These are phyloP conservation scores for Diplogelasinospora grovesii DNA, from an alignment of 495 filamentous ascomycete species.

Conservation along the genomic window DNA sequence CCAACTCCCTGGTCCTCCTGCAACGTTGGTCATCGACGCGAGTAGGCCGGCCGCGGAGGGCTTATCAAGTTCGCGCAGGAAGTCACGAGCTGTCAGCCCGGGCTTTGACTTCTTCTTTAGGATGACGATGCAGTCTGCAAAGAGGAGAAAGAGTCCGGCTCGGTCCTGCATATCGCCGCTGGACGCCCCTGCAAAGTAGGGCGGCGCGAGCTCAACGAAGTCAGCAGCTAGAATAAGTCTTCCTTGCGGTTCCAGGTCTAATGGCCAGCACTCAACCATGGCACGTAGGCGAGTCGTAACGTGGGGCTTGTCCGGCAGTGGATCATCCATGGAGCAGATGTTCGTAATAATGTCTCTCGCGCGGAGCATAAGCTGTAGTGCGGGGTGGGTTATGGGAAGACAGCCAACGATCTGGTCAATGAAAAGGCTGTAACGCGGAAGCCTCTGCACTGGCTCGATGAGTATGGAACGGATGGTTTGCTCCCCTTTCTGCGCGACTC, in stretches of 20 bases:
- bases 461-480: conserved; percentile 85
- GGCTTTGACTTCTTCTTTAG: conserved; percentile 58
- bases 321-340: conserved; percentile 82
- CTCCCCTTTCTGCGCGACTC: conserved; percentile 79
- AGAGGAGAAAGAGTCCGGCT: conserved; percentile 71
- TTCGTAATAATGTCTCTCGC: conserved; percentile 88
- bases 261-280: conserved; percentile 75
- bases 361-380: conserved; percentile 69
- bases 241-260: conserved; percentile 61
- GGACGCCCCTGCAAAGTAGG: conserved; percentile 42
- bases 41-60: conserved; percentile 53
- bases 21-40: conserved; percentile 48
- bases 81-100: conserved; percentile 62
- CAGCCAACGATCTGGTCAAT: conserved; percentile 89
- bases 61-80: conserved; percentile 78
- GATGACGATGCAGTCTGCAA: conserved; percentile 73
- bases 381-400: conserved; percentile 76
- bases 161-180: conserved; percentile 27
- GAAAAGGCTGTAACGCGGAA: conserved; percentile 90
- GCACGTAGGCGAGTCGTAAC: conserved; percentile 65
- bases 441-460: conserved; percentile 92
- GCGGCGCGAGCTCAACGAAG: conserved; percentile 67
- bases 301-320: conserved; percentile 58
- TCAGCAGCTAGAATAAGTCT: conserved; percentile 82
- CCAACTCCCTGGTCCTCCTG: conserved; percentile 41